A percentile compares a stretch with the other conserved stretches of the same genome.
phyloP scores from a whole-genome alignment of 2,329 filamentous ascomycete genomes.

The Mollisia scopiformis region DNA sequence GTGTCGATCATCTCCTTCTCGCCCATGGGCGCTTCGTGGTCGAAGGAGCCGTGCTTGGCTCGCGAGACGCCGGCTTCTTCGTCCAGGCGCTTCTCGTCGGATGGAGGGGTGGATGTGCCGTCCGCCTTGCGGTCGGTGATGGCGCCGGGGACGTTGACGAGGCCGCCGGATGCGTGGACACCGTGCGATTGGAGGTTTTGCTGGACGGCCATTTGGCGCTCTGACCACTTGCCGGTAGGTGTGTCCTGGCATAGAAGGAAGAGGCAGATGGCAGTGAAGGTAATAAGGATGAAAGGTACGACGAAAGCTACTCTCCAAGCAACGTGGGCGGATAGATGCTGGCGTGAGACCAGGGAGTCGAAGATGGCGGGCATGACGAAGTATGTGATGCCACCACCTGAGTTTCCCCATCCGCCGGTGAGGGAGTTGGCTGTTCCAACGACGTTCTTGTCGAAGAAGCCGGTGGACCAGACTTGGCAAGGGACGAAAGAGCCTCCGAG shows the following conservation, averaged over 20 bases:
- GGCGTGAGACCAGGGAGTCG: slow-evolving; percentile 68
- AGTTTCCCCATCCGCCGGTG: slow-evolving; percentile 83
- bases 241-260: slow-evolving; percentile 79
- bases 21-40: slow-evolving; percentile 49
- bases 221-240: slow-evolving; percentile 79
- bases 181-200: slow-evolving; percentile 50
- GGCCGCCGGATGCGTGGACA: slow-evolving; percentile 40
- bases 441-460: slow-evolving; percentile 91
- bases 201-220: slow-evolving; percentile 54
- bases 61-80: slow-evolving; percentile 48
- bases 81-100: slow-evolving; percentile 44
- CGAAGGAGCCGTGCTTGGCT: slow-evolving; percentile 44
- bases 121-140: slow-evolving; percentile 24
- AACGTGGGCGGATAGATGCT: slow-evolving; percentile 63
- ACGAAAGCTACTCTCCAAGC: slow-evolving; percentile 87
- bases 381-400: slow-evolving; percentile 89
- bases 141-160: slow-evolving; percentile 35
- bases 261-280: slow-evolving; percentile 67
- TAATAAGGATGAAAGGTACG: slow-evolving; percentile 79
- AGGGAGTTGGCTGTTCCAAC: slow-evolving; percentile 88
- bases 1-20: slow-evolving; percentile 56
- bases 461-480: slow-evolving; percentile 91
- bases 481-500: slow-evolving; percentile 80
- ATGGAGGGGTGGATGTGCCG: slow-evolving; percentile 6
- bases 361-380: slow-evolving; percentile 92